Base-by-base conservation (phyloP, 345 rosid genomes). In the Eucalyptus sideroxylon region DNA sequence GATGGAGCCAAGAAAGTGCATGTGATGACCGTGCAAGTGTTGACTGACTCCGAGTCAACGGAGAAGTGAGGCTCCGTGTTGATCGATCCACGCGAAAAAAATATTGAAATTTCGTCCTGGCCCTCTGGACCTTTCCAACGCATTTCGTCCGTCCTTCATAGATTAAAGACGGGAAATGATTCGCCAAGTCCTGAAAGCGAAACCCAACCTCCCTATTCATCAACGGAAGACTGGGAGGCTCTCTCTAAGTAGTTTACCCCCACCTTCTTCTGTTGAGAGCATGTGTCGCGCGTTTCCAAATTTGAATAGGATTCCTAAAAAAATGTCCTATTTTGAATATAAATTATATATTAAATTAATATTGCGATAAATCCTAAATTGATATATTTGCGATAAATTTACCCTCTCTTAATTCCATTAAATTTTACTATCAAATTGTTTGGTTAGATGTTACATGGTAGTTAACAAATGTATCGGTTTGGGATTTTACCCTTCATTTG, bases 401-500 rank as follows among this genome's bases (percentile, higher is more conserved):
- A 53, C 24, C 1, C 1, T 53, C 1, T 53, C 23, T 53, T 19
- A 53, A 53, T 53, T 53, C 10, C 10, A 53, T 53, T 53, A 53
- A 53, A 7, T 53, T 53, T 53, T 53, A 53, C 21, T 7, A 2
- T 53, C 10, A 19, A 53, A 53, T 17, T 53, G 2, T 53, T 53
- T 53, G 19, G 4, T 53, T 53, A 53, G 24, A 53, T 53, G 2
- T 53, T 53, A 53, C 9, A 2, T 4, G 4, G 1, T 51, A 51
- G 4, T 51, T 51, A 9, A 19, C 9, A 19, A 53, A 53, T 53
- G 4, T 53, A 53, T 53, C 2, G 2, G 0, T 51, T 51, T 17
- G 4, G 1, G 4, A 51, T 51, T 51, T 51, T 3, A 51, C 21
- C 8, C 0, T 51, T 1, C 3, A 1, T 51, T 51, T 51, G 55